phyloP scores from a whole-genome alignment of 768 basidiomycete genomes.

The Boletus insuetus region DNA sequence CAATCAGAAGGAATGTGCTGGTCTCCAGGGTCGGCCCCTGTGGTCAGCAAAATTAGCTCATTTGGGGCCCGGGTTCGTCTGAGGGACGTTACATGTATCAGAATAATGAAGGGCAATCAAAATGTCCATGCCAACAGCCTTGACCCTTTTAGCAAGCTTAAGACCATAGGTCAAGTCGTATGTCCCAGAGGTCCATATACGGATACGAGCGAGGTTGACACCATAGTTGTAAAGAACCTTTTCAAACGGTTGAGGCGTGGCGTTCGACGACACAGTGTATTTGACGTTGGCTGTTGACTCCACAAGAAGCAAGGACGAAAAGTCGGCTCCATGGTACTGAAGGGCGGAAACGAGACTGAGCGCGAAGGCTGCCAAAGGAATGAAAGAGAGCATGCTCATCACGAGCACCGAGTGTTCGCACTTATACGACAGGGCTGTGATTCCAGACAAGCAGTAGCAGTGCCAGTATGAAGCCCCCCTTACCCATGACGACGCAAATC shows the following conservation, averaged over 20 bases:
- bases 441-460: too few species aligned
- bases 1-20: slow-evolving; percentile 14
- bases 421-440: neutral
- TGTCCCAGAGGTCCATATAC: slow-evolving; percentile 10
- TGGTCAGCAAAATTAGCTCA: neutral
- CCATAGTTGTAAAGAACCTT: slow-evolving; percentile 6
- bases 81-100: slow-evolving; percentile 8
- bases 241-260: slow-evolving; percentile 7
- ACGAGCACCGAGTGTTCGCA: neutral
- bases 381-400: neutral
- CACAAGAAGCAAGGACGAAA: slow-evolving; percentile 15
- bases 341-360: slow-evolving; percentile 10
- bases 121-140: slow-evolving; percentile 10
- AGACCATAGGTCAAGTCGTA: slow-evolving; percentile 12
- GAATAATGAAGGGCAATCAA: slow-evolving; percentile 11
- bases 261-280: neutral
- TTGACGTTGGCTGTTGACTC: slow-evolving; percentile 3
- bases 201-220: slow-evolving; percentile 14
- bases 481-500: too few species aligned
- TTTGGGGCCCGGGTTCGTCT: neutral
- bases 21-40: slow-evolving; percentile 7
- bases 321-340: slow-evolving; percentile 9
- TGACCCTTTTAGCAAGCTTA: slow-evolving; percentile 9
- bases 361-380: neutral
- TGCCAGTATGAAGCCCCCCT: too few species aligned